phyloP scores from a whole-genome alignment of 2,329 filamentous ascomycete genomes.

The Aspergillus sp. region DNA sequence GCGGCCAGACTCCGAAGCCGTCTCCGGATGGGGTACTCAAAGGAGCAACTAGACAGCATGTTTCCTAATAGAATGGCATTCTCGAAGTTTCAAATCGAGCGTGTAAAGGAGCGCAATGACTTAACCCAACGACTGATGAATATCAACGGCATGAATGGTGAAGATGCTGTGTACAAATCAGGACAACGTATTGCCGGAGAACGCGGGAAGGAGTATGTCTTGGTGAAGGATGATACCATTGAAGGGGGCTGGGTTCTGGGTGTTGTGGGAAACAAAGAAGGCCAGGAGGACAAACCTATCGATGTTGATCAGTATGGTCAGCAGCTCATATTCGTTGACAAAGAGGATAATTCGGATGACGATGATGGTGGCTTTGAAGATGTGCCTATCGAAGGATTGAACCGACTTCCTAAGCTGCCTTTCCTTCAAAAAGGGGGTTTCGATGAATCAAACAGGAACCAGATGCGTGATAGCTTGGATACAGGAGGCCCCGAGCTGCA shows the following conservation, averaged over 20 bases:
- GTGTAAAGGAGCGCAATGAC: slow-evolving; percentile 88
- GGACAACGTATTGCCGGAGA: slow-evolving; percentile 65
- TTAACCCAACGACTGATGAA: slow-evolving; percentile 94
- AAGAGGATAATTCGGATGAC: slow-evolving; percentile 66
- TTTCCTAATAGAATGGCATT: slow-evolving; percentile 98
- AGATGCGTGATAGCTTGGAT: slow-evolving; percentile 12
- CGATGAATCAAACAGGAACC: slow-evolving; percentile 38
- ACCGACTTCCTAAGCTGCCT: slow-evolving; percentile 70
- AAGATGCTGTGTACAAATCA: slow-evolving; percentile 68
- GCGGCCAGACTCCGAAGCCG: slow-evolving; percentile 85
- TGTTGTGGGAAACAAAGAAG: slow-evolving; percentile 84
- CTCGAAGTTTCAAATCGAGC: slow-evolving; percentile 92
- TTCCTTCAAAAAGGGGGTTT: slow-evolving; percentile 41
- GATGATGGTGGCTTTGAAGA: slow-evolving; percentile 80
- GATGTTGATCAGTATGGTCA: slow-evolving; percentile 73
- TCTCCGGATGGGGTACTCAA: slow-evolving; percentile 91
- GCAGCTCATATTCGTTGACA: slow-evolving; percentile 52
- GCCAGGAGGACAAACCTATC: slow-evolving; percentile 82
- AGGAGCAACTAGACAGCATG: slow-evolving; percentile 94
- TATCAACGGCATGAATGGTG: slow-evolving; percentile 82
- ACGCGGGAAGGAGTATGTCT: slow-evolving; percentile 86
- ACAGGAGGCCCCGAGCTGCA: slow-evolving; percentile 18
- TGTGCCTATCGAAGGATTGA: slow-evolving; percentile 86
- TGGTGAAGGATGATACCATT: slow-evolving; percentile 92
- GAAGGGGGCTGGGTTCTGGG: slow-evolving; percentile 96